Conservation (phyloP, 352 stramenopile genomes). For the Globisporangium uncinulatum region DNA sequence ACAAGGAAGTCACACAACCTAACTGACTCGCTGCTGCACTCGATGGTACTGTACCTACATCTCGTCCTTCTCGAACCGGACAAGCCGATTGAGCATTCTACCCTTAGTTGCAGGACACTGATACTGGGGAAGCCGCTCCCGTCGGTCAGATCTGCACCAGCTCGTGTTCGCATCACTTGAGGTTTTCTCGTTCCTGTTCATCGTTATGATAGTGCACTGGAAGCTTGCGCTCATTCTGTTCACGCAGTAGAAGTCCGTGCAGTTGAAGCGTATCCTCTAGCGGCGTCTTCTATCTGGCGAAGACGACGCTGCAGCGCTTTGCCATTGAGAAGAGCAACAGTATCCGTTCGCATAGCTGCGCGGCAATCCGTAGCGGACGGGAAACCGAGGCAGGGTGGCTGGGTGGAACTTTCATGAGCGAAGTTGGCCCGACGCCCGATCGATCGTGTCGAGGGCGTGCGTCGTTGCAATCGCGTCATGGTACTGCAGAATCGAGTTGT, state of each 20-base stretch:
- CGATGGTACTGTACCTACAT: no score
- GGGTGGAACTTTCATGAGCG: no score
- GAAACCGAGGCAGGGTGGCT: no score
- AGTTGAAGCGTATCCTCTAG: conserved; percentile 30
- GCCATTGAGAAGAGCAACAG: background rate
- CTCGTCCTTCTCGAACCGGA: no score
- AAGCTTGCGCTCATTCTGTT: conserved; percentile 27
- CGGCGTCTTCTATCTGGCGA: conserved; percentile 16
- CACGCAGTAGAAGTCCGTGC: conserved; percentile 23
- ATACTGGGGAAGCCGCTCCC: background rate
- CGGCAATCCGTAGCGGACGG: no score
- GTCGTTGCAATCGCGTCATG: no score
- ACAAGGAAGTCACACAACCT: no score
- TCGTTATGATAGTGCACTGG: conserved; percentile 16
- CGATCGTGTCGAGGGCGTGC: no score
- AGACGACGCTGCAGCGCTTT: conserved; percentile 8
- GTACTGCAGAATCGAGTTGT: no score
- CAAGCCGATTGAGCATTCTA: conserved; percentile 1
- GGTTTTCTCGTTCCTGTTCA: conserved; percentile 28
- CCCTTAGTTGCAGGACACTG: background rate
- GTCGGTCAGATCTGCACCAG: conserved; percentile 4
- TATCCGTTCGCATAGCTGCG: no score
- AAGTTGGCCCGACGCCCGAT: no score
- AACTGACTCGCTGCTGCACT: no score
- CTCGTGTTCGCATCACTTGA: conserved; percentile 28